Evolutionary conservation across 75 land plant genomes (phyloP).

Genomic region (Cunninghamia lanceolata): DNA sequence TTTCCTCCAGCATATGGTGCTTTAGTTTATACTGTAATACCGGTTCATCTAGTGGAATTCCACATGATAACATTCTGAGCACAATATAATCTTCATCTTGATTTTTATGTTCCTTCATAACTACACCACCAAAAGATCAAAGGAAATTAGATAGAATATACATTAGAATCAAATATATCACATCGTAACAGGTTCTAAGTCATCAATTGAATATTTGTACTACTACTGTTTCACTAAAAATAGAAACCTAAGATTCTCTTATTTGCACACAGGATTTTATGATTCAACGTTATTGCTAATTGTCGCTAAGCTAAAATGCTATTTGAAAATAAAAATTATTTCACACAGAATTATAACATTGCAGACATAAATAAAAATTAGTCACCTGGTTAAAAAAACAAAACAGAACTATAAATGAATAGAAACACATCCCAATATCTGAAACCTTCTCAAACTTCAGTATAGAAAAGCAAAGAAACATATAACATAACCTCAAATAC

Average conservation of each 20-base stretch:
- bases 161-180: not conserved
- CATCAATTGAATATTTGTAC: not conserved
- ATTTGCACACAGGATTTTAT: not conserved
- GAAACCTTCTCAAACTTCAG: not conserved
- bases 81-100: slow-evolving; percentile 34
- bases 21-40: slow-evolving; percentile 46
- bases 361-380: not conserved
- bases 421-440: not conserved
- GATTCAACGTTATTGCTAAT: no score
- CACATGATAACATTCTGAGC: slow-evolving; percentile 60
- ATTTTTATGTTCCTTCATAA: slow-evolving; percentile 19
- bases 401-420: not conserved
- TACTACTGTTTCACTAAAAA: not conserved
- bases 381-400: not conserved
- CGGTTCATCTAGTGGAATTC: slow-evolving; percentile 78
- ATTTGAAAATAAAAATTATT: not conserved
- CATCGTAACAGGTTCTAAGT: not conserved
- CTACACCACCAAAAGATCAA: slow-evolving; percentile 19
- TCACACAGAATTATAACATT: not conserved
- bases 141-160: not conserved
- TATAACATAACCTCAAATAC: slow-evolving; percentile 8
- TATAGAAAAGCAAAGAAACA: not conserved
- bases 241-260: not conserved
- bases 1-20: slow-evolving; percentile 24
- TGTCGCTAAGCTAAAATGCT: not conserved